Evolutionary conservation across 1,284 basidiomycete genomes (phyloP), one percentile per base, ranked within the genome.

Genomic region (Ustilago loliicola): DNA sequence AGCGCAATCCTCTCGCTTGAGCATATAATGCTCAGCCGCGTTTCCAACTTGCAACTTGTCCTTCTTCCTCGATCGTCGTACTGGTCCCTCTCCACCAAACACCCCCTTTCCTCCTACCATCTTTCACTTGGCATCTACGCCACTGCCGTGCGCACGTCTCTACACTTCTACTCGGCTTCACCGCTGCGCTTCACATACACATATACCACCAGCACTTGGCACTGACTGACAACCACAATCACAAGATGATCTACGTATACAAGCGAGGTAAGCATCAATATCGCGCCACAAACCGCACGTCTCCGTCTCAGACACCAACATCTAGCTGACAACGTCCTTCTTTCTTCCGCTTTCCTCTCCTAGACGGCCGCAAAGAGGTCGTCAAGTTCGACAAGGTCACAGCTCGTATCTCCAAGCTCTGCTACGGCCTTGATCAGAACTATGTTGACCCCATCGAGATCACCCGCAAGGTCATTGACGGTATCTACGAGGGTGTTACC

Each of bases 401-500:
- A 23, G 92, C 93, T 36, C 90, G 96, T 82, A 93, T 99, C 85
- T 91, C 92, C 87, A 99, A 99, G 89, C 91, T 99, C 25, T 97
- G 95, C 84, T 99, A 98, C 87, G 96, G 96, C 74, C 91, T 99
- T 36, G 96, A 99, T 87, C 90, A 91, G 80, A 92, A 95, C 86
- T 94, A 94, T 83, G 92, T 99, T 57, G 94, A 98, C 86, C 93
- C 97, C 15, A 94, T 97, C 66, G 94, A 97, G 92, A 86, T 86
- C 79, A 85, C 84, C 42, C 76, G 83, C 29, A 85, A 85, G 73
- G 97, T 99, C 70, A 94, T 97, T 61, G 91, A 92, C 55, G 96
- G 96, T 82, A 95, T 98, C 58, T 96, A 97, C 87, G 92, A 94
- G 75, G 95, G 96, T 57, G 95, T 98, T 23, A 99, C 96, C 10